These are phyloP conservation scores for Dacryopinax spathularia DNA, from an alignment of 768 basidiomycete species.

Conservation along the genomic window DNA sequence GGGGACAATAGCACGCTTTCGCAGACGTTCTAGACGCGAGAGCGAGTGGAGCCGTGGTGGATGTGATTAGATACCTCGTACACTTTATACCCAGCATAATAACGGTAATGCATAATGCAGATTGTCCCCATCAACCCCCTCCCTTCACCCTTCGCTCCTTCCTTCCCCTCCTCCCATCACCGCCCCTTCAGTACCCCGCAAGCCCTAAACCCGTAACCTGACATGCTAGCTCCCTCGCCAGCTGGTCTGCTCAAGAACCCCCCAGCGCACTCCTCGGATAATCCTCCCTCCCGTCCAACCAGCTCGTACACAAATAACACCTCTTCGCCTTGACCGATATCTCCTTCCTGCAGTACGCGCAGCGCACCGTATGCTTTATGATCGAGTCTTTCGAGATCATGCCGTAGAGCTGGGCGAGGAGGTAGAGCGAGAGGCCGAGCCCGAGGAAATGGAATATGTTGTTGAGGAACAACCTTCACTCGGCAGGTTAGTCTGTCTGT, in stretches of 20 bases:
- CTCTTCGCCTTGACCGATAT: conserved; percentile 30
- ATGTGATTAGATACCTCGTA: neutral
- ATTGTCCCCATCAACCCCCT: neutral
- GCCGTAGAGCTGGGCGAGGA: conserved; percentile 27
- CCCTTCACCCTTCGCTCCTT: neutral
- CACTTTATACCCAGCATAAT: neutral
- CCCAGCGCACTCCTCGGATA: neutral
- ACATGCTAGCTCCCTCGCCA: too few species aligned
- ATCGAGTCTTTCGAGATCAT: conserved; percentile 28
- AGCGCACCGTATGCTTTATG: conserved; percentile 30
- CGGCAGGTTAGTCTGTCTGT: neutral
- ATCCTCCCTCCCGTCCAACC: conserved; percentile 33
- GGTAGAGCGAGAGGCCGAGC: conserved; percentile 29
- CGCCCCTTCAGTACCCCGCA: too few species aligned
- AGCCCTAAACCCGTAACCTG: too few species aligned
- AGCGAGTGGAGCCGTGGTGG: too few species aligned
- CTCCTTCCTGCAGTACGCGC: conserved; percentile 33
- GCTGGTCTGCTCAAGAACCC: neutral
- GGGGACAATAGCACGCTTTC: neutral
- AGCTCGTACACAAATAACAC: conserved; percentile 32
- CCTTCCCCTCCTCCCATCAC: too few species aligned
- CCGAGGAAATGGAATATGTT: conserved; percentile 28
- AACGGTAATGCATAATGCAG: neutral
- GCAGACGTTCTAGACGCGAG: neutral
- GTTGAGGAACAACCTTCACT: conserved; percentile 27